Evolutionary conservation across 345 rosid species (phyloP), one percentile per base, ranked within the genome.

Genomic region (Pistacia vera): DNA sequence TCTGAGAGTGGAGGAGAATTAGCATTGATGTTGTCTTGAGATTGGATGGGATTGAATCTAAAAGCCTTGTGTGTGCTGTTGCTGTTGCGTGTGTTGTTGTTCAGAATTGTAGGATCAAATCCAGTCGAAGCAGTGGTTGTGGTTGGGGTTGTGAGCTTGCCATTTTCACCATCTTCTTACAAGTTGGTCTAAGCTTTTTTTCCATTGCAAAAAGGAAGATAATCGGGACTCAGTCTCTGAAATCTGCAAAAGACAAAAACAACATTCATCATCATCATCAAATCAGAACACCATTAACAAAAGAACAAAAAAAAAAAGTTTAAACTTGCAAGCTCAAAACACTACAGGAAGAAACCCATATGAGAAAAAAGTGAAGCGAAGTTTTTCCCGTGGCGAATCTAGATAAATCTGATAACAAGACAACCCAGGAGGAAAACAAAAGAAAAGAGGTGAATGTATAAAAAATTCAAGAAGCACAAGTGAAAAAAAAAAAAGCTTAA

Each of bases 151-250:
- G 75, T 41, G 5, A 68, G 59, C 61, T 63, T 60, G 30, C 48
- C 57, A 36, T 44, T 66, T 67, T 64, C 64, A 56, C 63, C 63
- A 11, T 55, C 71, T 3, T 38, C 77, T 22, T 66, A 52, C 71
- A 73, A 55, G 63, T 22, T 66, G 81, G 74, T 81, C 78, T 77
- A 80, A 80, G 85, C 68, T 83, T 3, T 87, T 90, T 44, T 88
- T 5, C 83, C 90, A 63, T 88, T 86, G 62, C 82, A 78, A 1
- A 82, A 76, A 30, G 90, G 90, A 81, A 73, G 81, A 71, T 63
- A 84, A 80, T 86, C 91, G 73, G 93, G 86, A 78, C 85, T 85
- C 68, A 85, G 91, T 84, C 91, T 88, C 81, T 90, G 89, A 82
- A 81, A 90, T 81, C 93, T 90, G 80, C n/a, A 54, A 69, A 54